These are phyloP conservation scores for Mycena filopes DNA, from an alignment of 768 basidiomycete species.

Conservation along the genomic window DNA sequence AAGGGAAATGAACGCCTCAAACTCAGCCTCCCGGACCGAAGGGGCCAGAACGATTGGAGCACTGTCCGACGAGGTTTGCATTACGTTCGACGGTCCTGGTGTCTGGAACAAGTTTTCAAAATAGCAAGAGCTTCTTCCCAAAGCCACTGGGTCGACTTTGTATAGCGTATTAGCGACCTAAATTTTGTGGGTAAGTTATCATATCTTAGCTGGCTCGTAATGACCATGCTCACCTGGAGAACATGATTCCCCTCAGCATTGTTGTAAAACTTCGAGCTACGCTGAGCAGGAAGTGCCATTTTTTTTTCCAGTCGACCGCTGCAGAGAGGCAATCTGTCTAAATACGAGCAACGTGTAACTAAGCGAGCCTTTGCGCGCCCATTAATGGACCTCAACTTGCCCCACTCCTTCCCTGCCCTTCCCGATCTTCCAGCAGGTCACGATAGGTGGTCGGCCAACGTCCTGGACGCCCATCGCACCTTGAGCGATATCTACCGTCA, in stretches of 20 bases:
- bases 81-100: neutral
- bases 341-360: neutral
- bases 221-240: neutral
- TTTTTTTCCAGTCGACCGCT: no score
- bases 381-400: neutral
- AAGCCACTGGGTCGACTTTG: neutral
- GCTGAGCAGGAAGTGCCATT: no score
- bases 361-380: neutral
- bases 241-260: neutral
- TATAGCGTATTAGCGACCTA: neutral
- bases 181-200: neutral
- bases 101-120: neutral
- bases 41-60: no score
- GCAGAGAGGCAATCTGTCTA: no score
- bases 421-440: conserved; percentile 1
- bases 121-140: neutral
- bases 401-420: neutral
- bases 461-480: neutral
- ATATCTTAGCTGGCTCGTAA: neutral
- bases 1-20: no score
- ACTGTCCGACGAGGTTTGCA: no score
- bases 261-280: neutral
- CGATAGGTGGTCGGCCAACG: conserved; percentile 6
- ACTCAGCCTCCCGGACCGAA: no score
- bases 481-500: neutral